A percentile compares a stretch with the other conserved stretches of the same genome.
Conservation (phyloP, 345 rosid genomes). For the Populus pruinosa region DNA sequence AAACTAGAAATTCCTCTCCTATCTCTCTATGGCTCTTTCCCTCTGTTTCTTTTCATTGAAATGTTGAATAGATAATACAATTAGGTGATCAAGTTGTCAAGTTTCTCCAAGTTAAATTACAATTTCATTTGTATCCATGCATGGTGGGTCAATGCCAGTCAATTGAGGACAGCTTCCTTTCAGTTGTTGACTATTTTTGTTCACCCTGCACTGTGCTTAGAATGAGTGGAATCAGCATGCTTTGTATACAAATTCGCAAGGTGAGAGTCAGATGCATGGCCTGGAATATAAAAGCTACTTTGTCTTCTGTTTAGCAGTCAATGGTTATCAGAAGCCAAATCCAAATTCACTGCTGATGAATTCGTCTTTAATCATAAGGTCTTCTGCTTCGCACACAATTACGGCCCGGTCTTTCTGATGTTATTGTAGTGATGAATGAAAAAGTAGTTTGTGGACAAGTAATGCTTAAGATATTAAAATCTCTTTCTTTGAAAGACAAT, state of each 20-base stretch:
- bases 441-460: neutral
- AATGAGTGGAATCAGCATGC: too few species aligned
- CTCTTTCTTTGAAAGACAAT: neutral
- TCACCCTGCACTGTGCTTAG: neutral
- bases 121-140: neutral
- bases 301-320: neutral
- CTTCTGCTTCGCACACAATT: neutral
- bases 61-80: neutral
- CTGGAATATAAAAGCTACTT: neutral
- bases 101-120: neutral
- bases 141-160: neutral
- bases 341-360: neutral
- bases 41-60: neutral
- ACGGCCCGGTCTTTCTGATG: neutral
- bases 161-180: neutral
- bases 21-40: neutral
- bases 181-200: neutral
- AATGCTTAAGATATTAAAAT: neutral
- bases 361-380: too few species aligned
- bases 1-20: neutral
- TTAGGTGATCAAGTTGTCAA: neutral
- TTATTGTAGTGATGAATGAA: neutral
- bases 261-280: neutral
- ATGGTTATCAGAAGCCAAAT: neutral
- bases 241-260: neutral